Base-by-base conservation (phyloP, 805 yeast genomes). In the Ogataea ramenticola region DNA sequence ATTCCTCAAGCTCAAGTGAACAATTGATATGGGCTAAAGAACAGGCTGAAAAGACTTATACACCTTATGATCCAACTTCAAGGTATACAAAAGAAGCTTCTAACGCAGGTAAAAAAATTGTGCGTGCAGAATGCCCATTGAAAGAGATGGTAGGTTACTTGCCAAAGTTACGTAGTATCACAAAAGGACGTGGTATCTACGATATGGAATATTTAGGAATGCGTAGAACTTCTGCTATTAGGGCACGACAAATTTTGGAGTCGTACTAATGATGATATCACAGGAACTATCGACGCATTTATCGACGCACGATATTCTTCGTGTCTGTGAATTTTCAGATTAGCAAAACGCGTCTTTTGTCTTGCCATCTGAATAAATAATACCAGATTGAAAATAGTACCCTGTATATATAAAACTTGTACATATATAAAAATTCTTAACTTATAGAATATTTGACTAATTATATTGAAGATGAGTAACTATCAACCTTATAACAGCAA, bases 71-170 rank as follows among this genome's bases (percentile, higher is more conserved):
- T 57, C 71, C 77, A n/a, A 82, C 89, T 0, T 55, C 77, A 60
- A 66, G 57, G 40, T 58, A 61, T 43, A 49, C 56, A 32, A 60
- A 64, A 38, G 30, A 42, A 8, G 47, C 49, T 2, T 48, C 54
- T 19, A 42, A 58, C 9, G 40, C 49, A 0, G 65, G 63, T 20
- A 79, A 70, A 49, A 76, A 86, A 62, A 64, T 74, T 8, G 76
- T 93, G 30, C 67, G 67, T n/a, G 96, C 96, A 0, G 76, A 74
- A 41, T 90, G 89, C 0, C 97, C 99, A 3, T 67, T 93, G 57
- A 74, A 82, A 47, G 95, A 84, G 48, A 89, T 93, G 96, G 76
- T 89, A 40, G 96, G 97, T 0, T 93, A 93, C 60, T 71, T 88
- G 46, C 78, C 81, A 11, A 77, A 76, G 48, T 66, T 93, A 39